Evolutionary conservation across 768 basidiomycete genomes (phyloP).

Genomic region (Amanita jacksonii): DNA sequence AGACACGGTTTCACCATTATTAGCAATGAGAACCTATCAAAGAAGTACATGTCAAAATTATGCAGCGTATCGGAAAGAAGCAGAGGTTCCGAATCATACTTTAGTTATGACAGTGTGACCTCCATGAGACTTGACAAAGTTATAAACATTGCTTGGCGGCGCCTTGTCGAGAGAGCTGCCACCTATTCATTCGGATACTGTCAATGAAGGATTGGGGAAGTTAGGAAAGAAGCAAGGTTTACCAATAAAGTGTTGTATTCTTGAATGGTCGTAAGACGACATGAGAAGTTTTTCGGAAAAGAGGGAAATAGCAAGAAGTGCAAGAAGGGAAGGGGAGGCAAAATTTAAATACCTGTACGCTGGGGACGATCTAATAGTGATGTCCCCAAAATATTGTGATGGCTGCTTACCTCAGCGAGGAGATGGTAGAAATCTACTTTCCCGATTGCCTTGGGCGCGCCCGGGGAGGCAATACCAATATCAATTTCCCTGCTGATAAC

Average conservation of each 20-base stretch:
- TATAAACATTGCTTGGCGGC: slow-evolving; percentile 64
- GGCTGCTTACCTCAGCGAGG: slow-evolving; percentile 22
- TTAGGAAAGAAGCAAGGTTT: slow-evolving; percentile 10
- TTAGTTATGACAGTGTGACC: slow-evolving; percentile 99
- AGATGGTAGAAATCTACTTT: neutral
- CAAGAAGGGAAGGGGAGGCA: slow-evolving; percentile 9
- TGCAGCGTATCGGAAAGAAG: slow-evolving; percentile 1
- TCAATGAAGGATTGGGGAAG: slow-evolving; percentile 9
- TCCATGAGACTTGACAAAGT: slow-evolving; percentile 86
- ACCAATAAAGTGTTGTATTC: slow-evolving; percentile 48
- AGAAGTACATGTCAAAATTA: slow-evolving; percentile 6
- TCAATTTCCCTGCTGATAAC: neutral
- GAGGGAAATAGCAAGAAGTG: too few relatives aligned
- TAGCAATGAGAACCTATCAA: slow-evolving; percentile 88
- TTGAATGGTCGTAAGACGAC: slow-evolving; percentile 45
- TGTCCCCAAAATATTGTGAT: slow-evolving; percentile 35
- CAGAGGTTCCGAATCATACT: slow-evolving; percentile 38
- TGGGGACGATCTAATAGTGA: slow-evolving; percentile 25
- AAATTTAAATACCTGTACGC: too few relatives aligned
- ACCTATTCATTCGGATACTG: slow-evolving; percentile 39
- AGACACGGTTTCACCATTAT: slow-evolving; percentile 59
- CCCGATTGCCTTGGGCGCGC: too few relatives aligned
- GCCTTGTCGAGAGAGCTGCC: slow-evolving; percentile 89
- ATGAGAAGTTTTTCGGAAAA: slow-evolving; percentile 21
- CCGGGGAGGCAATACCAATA: too few relatives aligned